Base-by-base conservation (phyloP, 2,329 filamentous ascomycete species). In the Alternaria arborescens region DNA sequence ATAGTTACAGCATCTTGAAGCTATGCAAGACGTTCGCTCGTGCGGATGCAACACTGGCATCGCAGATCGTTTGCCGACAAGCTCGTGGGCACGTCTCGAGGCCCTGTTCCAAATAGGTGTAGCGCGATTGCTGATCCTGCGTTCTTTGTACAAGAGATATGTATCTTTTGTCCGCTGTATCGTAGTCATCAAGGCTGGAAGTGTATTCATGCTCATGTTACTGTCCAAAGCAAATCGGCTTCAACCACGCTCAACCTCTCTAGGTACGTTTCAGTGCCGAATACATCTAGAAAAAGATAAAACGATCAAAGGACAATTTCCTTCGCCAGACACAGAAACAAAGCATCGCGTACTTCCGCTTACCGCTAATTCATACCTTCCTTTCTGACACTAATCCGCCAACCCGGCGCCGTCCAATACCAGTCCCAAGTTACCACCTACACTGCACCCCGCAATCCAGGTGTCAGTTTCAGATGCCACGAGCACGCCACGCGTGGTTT, bases 401-500 rank as follows among this genome's bases (percentile, higher is more conserved):
- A 6, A 50, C 48, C 32, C 26, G 53, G 32, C 38, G 11, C 52
- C 24, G 44, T 53, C 60, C 57, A 62, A 60, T 62, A 22, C 57
- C 43, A 57, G 38, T 36, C 38, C 57, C 42, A 51, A 48, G 34
- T 44, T 47, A 38, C 32, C 53, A 44, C 38, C 26, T 47, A 36
- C 22, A 44, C 56, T 24, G 34, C 32, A 57, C 32, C 41, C 53
- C 47, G 28, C 53, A 36, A 32, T 51, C 26, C 41, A 26, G 34
- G 40, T 51, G 58, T 57, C 58, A 57, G 58, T 47, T 57, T 18
- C 28, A 43, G 24, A 28, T 42, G 60, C 60, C 67, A 69, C 67
- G 65, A 67, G 67, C 56, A 24, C 55, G 57, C 53, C 63, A 60
- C 67, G 60, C 67, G 67, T 69, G 67, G 60, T 58, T 58, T 44